These are phyloP conservation scores for Mollisia scopiformis DNA, from an alignment of 2,329 filamentous ascomycete genomes.

Conservation along the genomic window DNA sequence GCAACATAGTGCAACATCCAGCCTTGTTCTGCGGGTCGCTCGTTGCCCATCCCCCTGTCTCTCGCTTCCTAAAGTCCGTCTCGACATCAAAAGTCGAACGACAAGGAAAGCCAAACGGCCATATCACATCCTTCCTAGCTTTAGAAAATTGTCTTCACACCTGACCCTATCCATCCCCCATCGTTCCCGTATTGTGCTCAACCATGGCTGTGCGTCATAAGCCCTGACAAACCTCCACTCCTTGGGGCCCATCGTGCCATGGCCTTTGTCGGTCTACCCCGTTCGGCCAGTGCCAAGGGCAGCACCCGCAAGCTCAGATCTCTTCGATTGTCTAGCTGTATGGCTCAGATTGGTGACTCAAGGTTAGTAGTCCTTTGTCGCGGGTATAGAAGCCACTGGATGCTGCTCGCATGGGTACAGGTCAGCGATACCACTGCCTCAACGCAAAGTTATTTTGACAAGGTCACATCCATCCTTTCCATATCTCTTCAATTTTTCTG, in stretches of 20 bases:
- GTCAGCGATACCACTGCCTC: conserved; percentile 12
- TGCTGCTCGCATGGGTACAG: conserved; percentile 8
- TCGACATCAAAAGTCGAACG: neutral
- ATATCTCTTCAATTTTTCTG: conserved; percentile 6
- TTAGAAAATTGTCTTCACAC: conserved; percentile 3
- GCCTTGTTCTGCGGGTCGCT: neutral
- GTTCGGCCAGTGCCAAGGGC: neutral
- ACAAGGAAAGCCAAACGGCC: neutral
- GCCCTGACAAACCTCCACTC: conserved; percentile 17
- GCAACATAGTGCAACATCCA: neutral
- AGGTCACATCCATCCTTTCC: neutral
- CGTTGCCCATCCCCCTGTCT: neutral
- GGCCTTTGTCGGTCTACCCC: neutral
- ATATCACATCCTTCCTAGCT: conserved; percentile 1
- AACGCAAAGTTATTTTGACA: conserved; percentile 4
- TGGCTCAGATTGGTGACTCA: neutral
- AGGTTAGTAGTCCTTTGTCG: neutral
- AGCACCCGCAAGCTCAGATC: neutral
- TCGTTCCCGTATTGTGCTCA: conserved; percentile 1
- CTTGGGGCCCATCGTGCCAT: neutral
- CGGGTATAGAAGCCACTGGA: conserved; percentile 12
- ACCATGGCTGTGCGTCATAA: conserved; percentile 22
- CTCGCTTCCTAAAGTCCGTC: neutral
- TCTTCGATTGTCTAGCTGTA: neutral
- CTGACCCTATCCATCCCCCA: neutral